phyloP scores from a whole-genome alignment of 2,329 filamentous ascomycete genomes.

The Ophiosphaerella narmari region DNA sequence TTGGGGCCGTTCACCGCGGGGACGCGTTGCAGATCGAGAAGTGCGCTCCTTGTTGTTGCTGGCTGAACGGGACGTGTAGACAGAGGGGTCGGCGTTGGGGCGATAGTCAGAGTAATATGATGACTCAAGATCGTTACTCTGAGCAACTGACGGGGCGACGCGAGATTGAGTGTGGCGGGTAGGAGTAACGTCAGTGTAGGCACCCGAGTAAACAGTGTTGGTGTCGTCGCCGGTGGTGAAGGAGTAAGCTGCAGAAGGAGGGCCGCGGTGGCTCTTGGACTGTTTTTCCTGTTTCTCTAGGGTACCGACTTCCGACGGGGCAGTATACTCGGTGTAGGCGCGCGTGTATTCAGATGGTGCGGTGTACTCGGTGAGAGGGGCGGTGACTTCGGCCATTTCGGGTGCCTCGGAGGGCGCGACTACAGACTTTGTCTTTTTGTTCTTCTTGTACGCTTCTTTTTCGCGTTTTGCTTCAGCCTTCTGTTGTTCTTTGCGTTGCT shows the following conservation, averaged over 20 bases:
- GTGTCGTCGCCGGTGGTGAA: slow-evolving; percentile 56
- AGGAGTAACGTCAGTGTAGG: slow-evolving; percentile 46
- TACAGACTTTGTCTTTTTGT: slow-evolving; percentile 44
- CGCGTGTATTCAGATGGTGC: neutral
- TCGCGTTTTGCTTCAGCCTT: slow-evolving; percentile 43
- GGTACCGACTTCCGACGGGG: slow-evolving; percentile 28
- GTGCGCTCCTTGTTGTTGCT: slow-evolving; percentile 10
- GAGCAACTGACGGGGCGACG: slow-evolving; percentile 19
- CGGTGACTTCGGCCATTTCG: slow-evolving; percentile 33
- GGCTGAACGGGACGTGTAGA: slow-evolving; percentile 26
- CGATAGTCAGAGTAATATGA: slow-evolving; percentile 50
- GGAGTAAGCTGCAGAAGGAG: slow-evolving; percentile 51
- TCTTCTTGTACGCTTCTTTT: slow-evolving; percentile 50
- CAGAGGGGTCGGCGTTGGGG: slow-evolving; percentile 41
- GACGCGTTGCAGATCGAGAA: slow-evolving; percentile 19
- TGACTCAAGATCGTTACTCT: slow-evolving; percentile 37
- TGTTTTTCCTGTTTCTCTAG: slow-evolving; percentile 16
- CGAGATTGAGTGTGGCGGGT: slow-evolving; percentile 4
- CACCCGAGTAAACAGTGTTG: slow-evolving; percentile 48
- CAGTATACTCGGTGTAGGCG: slow-evolving; percentile 35
- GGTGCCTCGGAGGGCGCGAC: slow-evolving; percentile 35
- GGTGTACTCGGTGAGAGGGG: slow-evolving; percentile 28
- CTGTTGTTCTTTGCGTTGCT: slow-evolving; percentile 52
- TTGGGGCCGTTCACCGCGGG: slow-evolving; percentile 17
- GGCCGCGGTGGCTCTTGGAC: slow-evolving; percentile 33